A percentile compares a stretch with the other conserved stretches of the same genome.
Evolutionary conservation across 2,329 filamentous ascomycete species (phyloP).

Genomic region (Calycina herbarum): DNA sequence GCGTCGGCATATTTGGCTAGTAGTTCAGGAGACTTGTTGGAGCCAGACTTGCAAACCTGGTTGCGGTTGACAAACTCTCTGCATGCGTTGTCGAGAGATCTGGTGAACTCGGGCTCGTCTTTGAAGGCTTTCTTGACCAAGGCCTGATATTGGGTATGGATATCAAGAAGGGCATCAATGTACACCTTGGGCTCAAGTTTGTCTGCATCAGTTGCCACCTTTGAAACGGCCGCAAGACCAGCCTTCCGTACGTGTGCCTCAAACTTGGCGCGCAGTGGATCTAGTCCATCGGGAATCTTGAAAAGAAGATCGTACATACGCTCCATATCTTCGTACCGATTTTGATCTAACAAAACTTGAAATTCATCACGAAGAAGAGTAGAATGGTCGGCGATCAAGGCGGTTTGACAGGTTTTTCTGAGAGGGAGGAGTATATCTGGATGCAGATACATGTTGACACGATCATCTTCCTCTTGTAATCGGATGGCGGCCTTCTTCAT

Average conservation of each 20-base stretch:
- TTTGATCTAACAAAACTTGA: conserved; percentile 87
- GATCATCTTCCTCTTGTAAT: conserved; percentile 89
- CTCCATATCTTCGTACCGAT: conserved; percentile 92
- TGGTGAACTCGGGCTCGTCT: conserved; percentile 94
- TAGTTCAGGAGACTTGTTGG: conserved; percentile 90
- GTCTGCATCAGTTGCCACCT: conserved; percentile 84
- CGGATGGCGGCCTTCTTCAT: conserved; percentile 98
- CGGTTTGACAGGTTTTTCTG: conserved; percentile 84
- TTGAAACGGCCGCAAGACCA: conserved; percentile 83
- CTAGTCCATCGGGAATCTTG: conserved; percentile 85
- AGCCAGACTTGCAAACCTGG: conserved; percentile 89
- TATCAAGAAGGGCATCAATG: conserved; percentile 90
- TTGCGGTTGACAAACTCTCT: conserved; percentile 98
- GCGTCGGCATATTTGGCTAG: conserved; percentile 95
- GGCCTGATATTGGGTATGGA: conserved; percentile 89
- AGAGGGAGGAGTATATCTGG: conserved; percentile 82
- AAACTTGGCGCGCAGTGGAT: conserved; percentile 83
- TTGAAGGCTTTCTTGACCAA: conserved; percentile 91
- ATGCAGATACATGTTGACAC: conserved; percentile 88
- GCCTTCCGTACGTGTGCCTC: conserved; percentile 92
- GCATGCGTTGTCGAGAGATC: conserved; percentile 94
- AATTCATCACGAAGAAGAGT: conserved; percentile 90
- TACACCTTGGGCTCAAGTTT: conserved; percentile 95
- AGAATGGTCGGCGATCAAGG: conserved; percentile 87
- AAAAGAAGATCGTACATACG: conserved; percentile 93